phyloP scores from a whole-genome alignment of 2,329 filamentous ascomycete genomes.

The Emmonsiellopsis sp. region DNA sequence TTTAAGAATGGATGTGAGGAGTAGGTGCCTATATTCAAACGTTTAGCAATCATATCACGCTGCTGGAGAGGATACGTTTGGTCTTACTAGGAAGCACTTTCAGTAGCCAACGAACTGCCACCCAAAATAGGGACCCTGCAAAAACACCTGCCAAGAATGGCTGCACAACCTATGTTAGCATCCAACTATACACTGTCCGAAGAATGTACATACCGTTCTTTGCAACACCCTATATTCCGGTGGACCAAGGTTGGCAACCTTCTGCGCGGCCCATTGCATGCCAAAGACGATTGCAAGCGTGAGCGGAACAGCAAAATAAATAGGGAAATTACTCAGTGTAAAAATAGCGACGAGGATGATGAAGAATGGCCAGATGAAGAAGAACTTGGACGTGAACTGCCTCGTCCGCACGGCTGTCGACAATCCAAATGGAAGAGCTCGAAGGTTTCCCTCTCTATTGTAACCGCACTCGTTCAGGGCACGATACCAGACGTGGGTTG shows the following conservation, averaged over 20 bases:
- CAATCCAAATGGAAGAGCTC: constrained; percentile 62
- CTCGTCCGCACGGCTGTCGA: constrained; percentile 65
- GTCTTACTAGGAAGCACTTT: constrained; percentile 60
- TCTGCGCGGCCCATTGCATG: constrained; percentile 68
- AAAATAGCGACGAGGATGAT: constrained; percentile 63
- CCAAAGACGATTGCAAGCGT: constrained; percentile 53
- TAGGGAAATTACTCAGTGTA: constrained; percentile 61
- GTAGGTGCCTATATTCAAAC: constrained; percentile 43
- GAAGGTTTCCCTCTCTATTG: constrained; percentile 64
- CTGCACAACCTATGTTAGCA: constrained; percentile 33
- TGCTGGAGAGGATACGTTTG: neutral
- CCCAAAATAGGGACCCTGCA: constrained; percentile 72
- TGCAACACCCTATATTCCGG: constrained; percentile 83
- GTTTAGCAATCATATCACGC: neutral
- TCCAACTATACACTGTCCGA: constrained; percentile 1
- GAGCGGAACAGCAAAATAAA: constrained; percentile 68
- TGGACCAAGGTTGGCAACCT: constrained; percentile 71
- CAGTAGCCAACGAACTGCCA: constrained; percentile 65
- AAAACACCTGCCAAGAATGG: constrained; percentile 94
- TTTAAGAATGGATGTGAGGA: constrained; percentile 64
- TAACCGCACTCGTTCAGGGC: constrained; percentile 79
- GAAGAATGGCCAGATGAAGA: constrained; percentile 81
- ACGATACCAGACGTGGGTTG: constrained; percentile 67
- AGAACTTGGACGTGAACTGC: constrained; percentile 70
- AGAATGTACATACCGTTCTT: constrained; percentile 57